A percentile compares a stretch with the other conserved stretches of the same genome.
Evolutionary conservation across 345 rosid species (phyloP).

Genomic region (Pelargonium nanum): DNA sequence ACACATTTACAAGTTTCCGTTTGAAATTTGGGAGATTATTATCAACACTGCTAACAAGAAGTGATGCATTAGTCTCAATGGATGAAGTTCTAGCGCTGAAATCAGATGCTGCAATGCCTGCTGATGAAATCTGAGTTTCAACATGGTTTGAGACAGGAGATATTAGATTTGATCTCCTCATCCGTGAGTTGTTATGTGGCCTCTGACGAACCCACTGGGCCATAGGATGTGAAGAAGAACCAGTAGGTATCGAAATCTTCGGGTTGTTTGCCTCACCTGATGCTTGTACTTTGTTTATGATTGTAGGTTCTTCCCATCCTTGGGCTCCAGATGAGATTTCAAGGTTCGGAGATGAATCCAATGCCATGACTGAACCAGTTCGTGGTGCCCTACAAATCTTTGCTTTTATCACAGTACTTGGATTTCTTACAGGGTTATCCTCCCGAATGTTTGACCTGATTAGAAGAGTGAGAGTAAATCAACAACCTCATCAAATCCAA

Average conservation of each 20-base stretch:
- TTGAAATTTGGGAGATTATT: slow-evolving; percentile 39
- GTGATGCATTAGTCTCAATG: slow-evolving; percentile 37
- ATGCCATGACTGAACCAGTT: slow-evolving; percentile 49
- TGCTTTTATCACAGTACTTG: slow-evolving; percentile 47
- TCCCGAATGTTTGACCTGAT: slow-evolving; percentile 54
- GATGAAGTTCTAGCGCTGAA: slow-evolving; percentile 43
- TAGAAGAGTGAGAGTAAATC: slow-evolving; percentile 14
- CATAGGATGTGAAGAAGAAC: slow-evolving; percentile 67
- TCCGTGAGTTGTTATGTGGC: slow-evolving; percentile 71
- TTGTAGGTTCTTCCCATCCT: slow-evolving; percentile 44
- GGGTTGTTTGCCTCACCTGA: slow-evolving; percentile 31
- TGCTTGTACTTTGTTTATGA: slow-evolving; percentile 27
- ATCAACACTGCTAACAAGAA: slow-evolving; percentile 29
- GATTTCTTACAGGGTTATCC: slow-evolving; percentile 39
- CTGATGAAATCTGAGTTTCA: slow-evolving; percentile 48
- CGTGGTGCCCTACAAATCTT: slow-evolving; percentile 62
- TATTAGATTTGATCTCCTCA: slow-evolving; percentile 68
- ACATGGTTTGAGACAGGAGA: slow-evolving; percentile 48
- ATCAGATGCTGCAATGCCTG: slow-evolving; percentile 49
- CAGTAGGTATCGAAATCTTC: slow-evolving; percentile 30
- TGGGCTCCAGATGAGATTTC: slow-evolving; percentile 47
- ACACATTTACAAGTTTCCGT: slow-evolving; percentile 47
- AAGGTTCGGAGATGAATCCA: slow-evolving; percentile 57
- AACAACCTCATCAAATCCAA: slow-evolving; percentile 8
- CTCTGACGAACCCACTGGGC: slow-evolving; percentile 96